A percentile compares a stretch with the other conserved stretches of the same genome.
phyloP scores from a whole-genome alignment of 352 stramenopile genomes.

The Blastocystis hominis region DNA sequence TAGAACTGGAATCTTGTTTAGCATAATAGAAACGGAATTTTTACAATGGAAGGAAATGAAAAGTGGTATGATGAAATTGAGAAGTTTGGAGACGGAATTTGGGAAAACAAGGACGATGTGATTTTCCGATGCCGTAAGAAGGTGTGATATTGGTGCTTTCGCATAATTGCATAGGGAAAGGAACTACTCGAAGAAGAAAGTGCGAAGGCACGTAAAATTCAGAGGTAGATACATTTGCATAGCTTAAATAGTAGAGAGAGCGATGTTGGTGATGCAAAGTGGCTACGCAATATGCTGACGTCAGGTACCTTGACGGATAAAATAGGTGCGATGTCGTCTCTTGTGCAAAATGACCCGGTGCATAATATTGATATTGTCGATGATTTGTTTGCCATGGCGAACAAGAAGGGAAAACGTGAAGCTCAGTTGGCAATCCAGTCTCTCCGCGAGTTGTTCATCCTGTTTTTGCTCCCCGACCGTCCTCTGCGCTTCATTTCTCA shows the following conservation, averaged over 20 bases:
- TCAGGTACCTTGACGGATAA: conserved; percentile 73
- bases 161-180: background rate
- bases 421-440: conserved; percentile 75
- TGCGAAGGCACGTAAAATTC: conserved; percentile 5
- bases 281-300: conserved; percentile 66
- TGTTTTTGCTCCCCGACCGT: conserved; percentile 71
- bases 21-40: no score
- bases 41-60: no score
- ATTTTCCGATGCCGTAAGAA: conserved; percentile 33
- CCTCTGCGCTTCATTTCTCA: conserved; percentile 25
- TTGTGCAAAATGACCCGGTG: conserved; percentile 67
- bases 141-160: background rate
- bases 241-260: background rate
- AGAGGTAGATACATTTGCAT: background rate
- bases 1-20: no score
- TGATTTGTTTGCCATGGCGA: conserved; percentile 74
- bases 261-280: conserved; percentile 43
- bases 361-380: conserved; percentile 67
- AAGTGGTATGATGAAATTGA: conserved; percentile 2
- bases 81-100: background rate
- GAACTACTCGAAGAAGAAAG: conserved; percentile 5
- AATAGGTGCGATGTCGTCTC: conserved; percentile 72
- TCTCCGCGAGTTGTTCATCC: conserved; percentile 74
- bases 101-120: background rate
- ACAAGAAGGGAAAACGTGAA: conserved; percentile 74